These are phyloP conservation scores for Tripterygium wilfordii DNA, from an alignment of 177 flowering plant genomes.

Conservation along the genomic window DNA sequence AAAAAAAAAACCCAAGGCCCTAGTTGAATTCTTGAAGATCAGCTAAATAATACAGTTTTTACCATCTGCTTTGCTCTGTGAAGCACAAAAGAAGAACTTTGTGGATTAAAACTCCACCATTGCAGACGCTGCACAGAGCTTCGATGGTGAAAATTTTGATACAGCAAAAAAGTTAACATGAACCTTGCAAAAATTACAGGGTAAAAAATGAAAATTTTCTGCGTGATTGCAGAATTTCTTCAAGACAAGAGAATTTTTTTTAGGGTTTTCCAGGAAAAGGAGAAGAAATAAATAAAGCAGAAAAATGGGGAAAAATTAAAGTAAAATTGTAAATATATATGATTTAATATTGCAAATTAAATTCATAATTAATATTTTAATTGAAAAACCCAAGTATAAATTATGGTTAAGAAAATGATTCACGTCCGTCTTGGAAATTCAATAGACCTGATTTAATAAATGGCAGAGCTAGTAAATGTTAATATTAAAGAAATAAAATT, in stretches of 20 bases:
- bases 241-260: conserved; percentile 25
- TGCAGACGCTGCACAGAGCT: conserved; percentile 25
- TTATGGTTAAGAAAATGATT: conserved; percentile 29
- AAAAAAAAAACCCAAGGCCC: too few species aligned
- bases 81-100: too few species aligned
- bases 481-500: conserved; percentile 5
- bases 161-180: conserved; percentile 2
- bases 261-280: conserved; percentile 44
- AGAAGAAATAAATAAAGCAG: conserved; percentile 22
- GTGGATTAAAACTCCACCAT: conserved; percentile 20
- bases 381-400: conserved; percentile 28
- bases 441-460: conserved; percentile 27
- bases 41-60: too few species aligned
- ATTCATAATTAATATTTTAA: conserved; percentile 22
- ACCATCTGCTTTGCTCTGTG: too few species aligned
- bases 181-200: conserved; percentile 10
- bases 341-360: conserved; percentile 30
- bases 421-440: conserved; percentile 35
- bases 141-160: conserved; percentile 7
- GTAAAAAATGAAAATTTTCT: conserved; percentile 9
- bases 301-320: conserved; percentile 10
- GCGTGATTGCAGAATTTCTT: conserved; percentile 9
- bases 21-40: conserved; percentile 8
- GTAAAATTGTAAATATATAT: conserved; percentile 4
- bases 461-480: conserved; percentile 10